phyloP scores from a whole-genome alignment of 495 filamentous ascomycete genomes.

The Pyrenula aspistea region DNA sequence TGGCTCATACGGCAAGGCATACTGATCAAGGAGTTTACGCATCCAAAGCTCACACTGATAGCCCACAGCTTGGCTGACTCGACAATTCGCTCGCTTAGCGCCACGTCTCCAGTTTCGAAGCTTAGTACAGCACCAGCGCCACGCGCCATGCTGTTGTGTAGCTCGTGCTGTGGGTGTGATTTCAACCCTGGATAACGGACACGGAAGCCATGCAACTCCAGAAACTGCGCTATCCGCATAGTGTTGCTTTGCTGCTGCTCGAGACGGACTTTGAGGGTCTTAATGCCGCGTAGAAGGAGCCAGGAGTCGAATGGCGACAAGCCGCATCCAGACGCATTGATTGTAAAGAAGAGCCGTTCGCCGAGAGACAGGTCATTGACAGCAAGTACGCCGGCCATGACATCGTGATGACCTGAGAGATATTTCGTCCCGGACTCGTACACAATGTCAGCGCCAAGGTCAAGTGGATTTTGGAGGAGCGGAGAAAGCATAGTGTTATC shows the following conservation, averaged over 20 bases:
- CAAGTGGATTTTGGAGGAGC: constrained; percentile 80
- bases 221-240: constrained; percentile 79
- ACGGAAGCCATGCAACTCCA: constrained; percentile 82
- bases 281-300: constrained; percentile 85
- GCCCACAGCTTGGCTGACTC: constrained; percentile 85
- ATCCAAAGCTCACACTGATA: constrained; percentile 93
- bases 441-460: constrained; percentile 87
- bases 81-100: constrained; percentile 80
- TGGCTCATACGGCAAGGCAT: constrained; percentile 99
- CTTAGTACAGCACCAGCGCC: constrained; percentile 88
- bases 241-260: constrained; percentile 94
- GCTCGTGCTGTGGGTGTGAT: constrained; percentile 90
- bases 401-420: constrained; percentile 92
- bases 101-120: constrained; percentile 84
- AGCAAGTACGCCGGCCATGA: constrained; percentile 95
- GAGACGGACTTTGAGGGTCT: constrained; percentile 94
- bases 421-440: constrained; percentile 98
- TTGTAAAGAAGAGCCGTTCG: constrained; percentile 87
- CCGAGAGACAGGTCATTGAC: constrained; percentile 70
- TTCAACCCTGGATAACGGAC: constrained; percentile 89
- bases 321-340: constrained; percentile 90
- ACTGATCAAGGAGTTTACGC: constrained; percentile 95
- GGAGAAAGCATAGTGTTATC: constrained; percentile 99
- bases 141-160: constrained; percentile 89
- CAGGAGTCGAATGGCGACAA: constrained; percentile 91